Conservation (phyloP, 768 basidiomycete species). For the Tephrocybe sp. region DNA sequence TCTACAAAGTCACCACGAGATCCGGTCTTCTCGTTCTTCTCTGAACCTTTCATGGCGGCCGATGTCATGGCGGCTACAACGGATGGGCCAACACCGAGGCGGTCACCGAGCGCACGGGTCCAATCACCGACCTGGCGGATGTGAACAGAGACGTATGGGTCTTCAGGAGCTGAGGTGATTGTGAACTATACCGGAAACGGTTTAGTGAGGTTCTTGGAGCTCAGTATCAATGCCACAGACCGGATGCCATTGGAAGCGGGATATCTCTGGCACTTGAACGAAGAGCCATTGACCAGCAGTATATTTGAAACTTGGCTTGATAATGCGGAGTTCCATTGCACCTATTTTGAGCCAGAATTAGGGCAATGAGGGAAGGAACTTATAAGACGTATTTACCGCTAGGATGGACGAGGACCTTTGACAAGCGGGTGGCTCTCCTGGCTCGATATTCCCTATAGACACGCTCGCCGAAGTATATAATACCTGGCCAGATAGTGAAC, state of each 20-base stretch:
- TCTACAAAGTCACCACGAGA: constrained; percentile 82
- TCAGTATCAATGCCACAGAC: constrained; percentile 46
- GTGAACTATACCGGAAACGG: constrained; percentile 61
- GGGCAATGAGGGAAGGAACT: constrained; percentile 1
- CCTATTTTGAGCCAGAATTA: constrained; percentile 37
- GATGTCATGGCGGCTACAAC: constrained; percentile 79
- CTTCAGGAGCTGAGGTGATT: constrained; percentile 93
- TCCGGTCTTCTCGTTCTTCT: constrained; percentile 53
- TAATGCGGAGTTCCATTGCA: constrained; percentile 91
- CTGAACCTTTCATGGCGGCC: constrained; percentile 74
- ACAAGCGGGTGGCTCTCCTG: constrained; percentile 73
- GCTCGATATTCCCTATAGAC: constrained; percentile 83
- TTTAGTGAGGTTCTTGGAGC: constrained; percentile 1
- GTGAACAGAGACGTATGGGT: constrained; percentile 89
- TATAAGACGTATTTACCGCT: constrained; percentile 52
- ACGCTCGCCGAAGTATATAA: constrained; percentile 88
- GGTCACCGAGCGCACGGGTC: constrained; percentile 80
- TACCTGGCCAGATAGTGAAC: constrained; percentile 89
- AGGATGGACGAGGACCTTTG: constrained; percentile 87
- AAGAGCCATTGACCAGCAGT: constrained; percentile 92
- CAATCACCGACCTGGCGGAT: constrained; percentile 94
- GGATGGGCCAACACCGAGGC: constrained; percentile 78
- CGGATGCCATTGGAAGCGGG: constrained; percentile 91
- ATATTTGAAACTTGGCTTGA: constrained; percentile 92
- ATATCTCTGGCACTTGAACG: constrained; percentile 85